Evolutionary conservation across 164 flowering plant species (phyloP).

Genomic region (Stephania japonica): DNA sequence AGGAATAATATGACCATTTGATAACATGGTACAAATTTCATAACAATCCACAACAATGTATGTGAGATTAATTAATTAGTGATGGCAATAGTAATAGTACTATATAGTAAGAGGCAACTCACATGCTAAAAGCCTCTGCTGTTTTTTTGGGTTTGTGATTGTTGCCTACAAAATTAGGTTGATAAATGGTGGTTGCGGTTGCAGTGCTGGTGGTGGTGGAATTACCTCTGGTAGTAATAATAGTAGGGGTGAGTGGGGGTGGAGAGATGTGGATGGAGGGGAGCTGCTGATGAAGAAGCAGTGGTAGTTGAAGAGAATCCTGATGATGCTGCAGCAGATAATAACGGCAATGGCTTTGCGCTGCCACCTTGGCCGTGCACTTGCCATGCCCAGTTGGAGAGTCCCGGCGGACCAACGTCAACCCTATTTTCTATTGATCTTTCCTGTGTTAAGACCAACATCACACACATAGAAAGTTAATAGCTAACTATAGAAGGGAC

Average conservation of each 20-base stretch:
- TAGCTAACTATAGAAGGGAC: no score
- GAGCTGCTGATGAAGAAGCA: conserved; percentile 31
- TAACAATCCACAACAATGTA: no score
- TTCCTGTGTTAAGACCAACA: conserved; percentile 27
- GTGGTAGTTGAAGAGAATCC: conserved; percentile 56
- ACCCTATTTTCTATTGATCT: conserved; percentile 26
- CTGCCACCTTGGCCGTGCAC: conserved; percentile 23
- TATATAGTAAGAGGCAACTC: not conserved
- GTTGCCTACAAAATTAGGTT: conserved; percentile 1
- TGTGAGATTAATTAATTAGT: no score
- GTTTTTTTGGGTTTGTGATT: not conserved
- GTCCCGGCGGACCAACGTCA: conserved; percentile 24
- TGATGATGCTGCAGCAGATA: conserved; percentile 89
- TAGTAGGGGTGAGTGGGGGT: conserved; percentile 23
- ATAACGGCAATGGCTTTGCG: conserved; percentile 26
- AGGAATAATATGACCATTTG: not conserved
- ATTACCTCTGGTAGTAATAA: conserved; percentile 24
- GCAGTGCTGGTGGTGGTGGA: not conserved
- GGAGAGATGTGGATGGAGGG: conserved; percentile 19
- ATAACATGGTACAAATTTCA: not conserved
- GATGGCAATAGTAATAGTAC: no score
- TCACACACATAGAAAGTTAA: no score
- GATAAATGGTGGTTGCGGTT: not conserved
- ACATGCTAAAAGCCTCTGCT: not conserved
- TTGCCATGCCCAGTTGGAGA: conserved; percentile 46